Evolutionary conservation across 768 basidiomycete species (phyloP), one percentile per base, ranked within the genome.

Genomic region (Favolaschia claudopus): DNA sequence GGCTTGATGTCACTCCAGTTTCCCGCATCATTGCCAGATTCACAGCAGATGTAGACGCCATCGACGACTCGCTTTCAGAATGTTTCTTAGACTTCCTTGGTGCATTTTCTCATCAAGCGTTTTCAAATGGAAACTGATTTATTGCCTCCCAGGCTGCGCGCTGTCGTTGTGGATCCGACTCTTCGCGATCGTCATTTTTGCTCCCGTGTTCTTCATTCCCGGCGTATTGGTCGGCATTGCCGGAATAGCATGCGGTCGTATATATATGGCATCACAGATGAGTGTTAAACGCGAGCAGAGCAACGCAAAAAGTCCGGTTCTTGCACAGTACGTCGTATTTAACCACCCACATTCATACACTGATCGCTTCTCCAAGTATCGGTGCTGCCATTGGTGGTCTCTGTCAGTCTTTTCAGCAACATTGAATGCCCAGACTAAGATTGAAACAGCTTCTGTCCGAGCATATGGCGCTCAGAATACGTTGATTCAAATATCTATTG

Each of bases 1-100:
- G 76, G 76, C 76, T 83, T 24, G 78, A 79, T 60, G 72, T 77
- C 25, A 83, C 81, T 1, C 79, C 81, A 5, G 71, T 74, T 2
- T 76, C 79, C 31, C 82, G 89, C 7, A 82, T 91, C 44, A 83
- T 90, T 44, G 75, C 86, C 27, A 80, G 89, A 47, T 86, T 86
- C 68, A 89, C 89, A 2, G 82, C 87, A 55, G 89, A 90, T 67
- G 86, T 38, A 14, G 25, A 19, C 25, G 25, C 43, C 8, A 27
- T 45, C 25, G 43, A 45, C 25, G 43, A 45, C 25, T 14, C 13
- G 13, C 43, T 45, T 10, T 89, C 32, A 75, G 83, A 45, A 67
- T 71, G 62, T 7, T 27, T 45, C 20, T 45, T 22, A 28, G 25
- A 45, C 20, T 28, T 45, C 14, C 15, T 25, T 22, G 22, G 49